Evolutionary conservation across 345 rosid genomes (phyloP).

Genomic region (Litchi chinensis): DNA sequence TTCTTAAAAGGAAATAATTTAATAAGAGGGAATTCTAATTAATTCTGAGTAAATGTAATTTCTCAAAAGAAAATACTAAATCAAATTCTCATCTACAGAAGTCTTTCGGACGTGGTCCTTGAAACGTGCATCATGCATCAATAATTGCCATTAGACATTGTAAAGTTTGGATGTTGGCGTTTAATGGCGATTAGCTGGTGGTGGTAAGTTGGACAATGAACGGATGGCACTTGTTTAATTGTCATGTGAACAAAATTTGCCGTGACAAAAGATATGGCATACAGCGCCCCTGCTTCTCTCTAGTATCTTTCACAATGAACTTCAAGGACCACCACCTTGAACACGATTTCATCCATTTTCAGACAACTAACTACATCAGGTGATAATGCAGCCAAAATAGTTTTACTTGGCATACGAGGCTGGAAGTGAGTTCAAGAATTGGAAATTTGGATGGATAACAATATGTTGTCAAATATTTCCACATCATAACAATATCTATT

Average conservation of each 20-base stretch:
- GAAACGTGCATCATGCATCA: neutral
- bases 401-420: neutral
- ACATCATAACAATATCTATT: neutral
- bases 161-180: neutral
- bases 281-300: neutral
- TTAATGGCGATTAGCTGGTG: neutral
- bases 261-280: conserved; percentile 16
- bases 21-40: too few species aligned
- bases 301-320: neutral
- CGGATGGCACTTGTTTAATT: conserved; percentile 4
- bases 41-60: too few species aligned
- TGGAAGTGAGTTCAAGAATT: neutral
- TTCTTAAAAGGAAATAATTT: too few species aligned
- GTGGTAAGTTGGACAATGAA: conserved; percentile 7
- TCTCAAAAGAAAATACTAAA: too few species aligned
- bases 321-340: conserved; percentile 4
- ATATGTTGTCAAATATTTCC: neutral
- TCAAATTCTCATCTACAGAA: too few species aligned
- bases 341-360: neutral
- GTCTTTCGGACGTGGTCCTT: neutral
- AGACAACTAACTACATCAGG: neutral
- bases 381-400: neutral
- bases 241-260: neutral
- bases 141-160: neutral
- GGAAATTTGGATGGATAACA: neutral